Evolutionary conservation across 1,284 basidiomycete genomes (phyloP).

Genomic region (Marasmius sp.): DNA sequence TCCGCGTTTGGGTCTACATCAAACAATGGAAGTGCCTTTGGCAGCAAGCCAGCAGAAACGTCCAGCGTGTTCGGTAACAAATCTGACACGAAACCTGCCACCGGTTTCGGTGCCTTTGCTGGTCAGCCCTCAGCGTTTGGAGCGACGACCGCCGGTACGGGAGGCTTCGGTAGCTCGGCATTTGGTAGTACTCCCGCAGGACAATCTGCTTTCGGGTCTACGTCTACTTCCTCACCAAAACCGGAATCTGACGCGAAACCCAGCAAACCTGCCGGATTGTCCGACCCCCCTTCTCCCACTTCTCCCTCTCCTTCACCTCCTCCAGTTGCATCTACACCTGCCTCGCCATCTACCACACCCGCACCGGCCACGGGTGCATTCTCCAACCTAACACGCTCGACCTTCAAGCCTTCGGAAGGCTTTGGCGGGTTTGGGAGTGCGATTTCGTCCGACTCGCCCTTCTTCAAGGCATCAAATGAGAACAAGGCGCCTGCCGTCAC

Average conservation of each 20-base stretch:
- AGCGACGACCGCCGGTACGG: background rate
- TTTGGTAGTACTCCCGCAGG: background rate
- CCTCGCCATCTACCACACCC: conserved; percentile 11
- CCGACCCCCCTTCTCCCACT: conserved; percentile 4
- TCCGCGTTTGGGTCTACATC: conserved; percentile 16
- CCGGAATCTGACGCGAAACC: background rate
- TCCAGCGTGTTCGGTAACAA: conserved; percentile 12
- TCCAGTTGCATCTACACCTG: background rate
- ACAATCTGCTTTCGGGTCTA: background rate
- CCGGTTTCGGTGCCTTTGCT: background rate
- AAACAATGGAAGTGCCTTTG: background rate
- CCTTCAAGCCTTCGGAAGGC: conserved; percentile 38
- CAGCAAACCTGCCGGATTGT: conserved; percentile 5
- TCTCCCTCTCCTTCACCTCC: conserved; percentile 11
- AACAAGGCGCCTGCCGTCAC: conserved; percentile 31
- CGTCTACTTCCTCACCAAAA: background rate
- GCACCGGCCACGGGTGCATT: conserved; percentile 33
- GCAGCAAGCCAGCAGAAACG: background rate
- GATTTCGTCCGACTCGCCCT: conserved; percentile 47
- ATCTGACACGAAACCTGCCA: background rate
- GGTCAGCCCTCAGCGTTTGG: background rate
- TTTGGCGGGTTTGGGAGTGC: conserved; percentile 40
- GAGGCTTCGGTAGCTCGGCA: background rate
- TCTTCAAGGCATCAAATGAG: conserved; percentile 45
- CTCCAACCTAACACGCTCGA: conserved; percentile 31